A percentile compares a stretch with the other conserved stretches of the same genome.
Evolutionary conservation across 345 rosid genomes (phyloP).

Genomic region (Salix koriyanagi): DNA sequence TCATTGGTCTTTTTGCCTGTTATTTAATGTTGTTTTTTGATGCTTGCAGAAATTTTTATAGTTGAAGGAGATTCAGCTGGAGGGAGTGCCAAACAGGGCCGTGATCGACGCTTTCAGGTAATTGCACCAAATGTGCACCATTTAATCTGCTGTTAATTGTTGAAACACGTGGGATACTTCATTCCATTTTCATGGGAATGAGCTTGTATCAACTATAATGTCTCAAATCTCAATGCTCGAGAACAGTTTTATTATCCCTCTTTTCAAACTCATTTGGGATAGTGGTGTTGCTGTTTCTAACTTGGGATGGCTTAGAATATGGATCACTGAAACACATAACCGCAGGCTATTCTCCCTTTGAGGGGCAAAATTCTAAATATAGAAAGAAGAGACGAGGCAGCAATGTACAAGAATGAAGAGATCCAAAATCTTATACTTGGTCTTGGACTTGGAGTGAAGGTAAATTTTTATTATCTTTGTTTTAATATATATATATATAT

Average conservation of each 20-base stretch:
- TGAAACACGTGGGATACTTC: not conserved
- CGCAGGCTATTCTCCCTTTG: conserved; percentile 94
- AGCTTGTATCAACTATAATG: not conserved
- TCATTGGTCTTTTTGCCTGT: not conserved
- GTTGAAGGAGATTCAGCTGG: conserved; percentile 99
- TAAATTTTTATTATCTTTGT: conserved; percentile 16
- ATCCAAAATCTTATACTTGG: conserved; percentile 91
- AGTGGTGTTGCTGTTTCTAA: not conserved
- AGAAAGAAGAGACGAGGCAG: conserved; percentile 93
- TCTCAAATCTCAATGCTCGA: not conserved
- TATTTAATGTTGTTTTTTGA: not conserved
- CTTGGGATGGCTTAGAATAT: not conserved
- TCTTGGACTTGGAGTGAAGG: conserved; percentile 98
- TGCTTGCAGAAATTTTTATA: conserved; percentile 77
- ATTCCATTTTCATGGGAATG: not conserved
- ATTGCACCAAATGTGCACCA: not conserved
- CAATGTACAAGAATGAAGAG: conserved; percentile 97
- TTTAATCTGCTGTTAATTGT: conserved; percentile 2
- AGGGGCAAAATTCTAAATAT: conserved; percentile 95
- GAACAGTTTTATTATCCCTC: not conserved
- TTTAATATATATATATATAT: not conserved
- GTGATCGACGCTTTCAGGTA: conserved; percentile 98
- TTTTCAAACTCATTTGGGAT: not conserved
- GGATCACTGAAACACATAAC: conserved; percentile 7
- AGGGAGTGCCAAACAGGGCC: conserved; percentile 99